phyloP scores from a whole-genome alignment of 345 rosid species.

The Adansonia digitata region DNA sequence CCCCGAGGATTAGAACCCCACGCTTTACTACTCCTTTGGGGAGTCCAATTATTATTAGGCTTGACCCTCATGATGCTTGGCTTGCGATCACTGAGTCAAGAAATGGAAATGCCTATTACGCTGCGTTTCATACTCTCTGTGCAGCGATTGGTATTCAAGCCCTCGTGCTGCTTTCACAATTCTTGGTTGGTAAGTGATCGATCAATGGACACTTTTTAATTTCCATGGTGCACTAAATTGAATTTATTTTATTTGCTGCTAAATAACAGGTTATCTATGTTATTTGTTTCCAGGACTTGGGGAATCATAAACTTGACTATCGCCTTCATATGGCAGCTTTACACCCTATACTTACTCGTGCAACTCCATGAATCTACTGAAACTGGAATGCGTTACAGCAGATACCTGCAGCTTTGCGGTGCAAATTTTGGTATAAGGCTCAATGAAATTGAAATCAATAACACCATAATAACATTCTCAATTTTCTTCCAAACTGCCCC shows the following conservation, averaged over 20 bases:
- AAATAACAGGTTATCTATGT: not conserved
- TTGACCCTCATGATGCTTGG: slow-evolving; percentile 77
- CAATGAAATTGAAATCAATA: not conserved
- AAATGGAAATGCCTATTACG: slow-evolving; percentile 69
- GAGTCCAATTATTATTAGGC: slow-evolving; percentile 51
- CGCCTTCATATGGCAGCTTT: slow-evolving; percentile 74
- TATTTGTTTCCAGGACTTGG: slow-evolving; percentile 47
- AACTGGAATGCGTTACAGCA: slow-evolving; percentile 52
- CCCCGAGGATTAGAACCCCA: slow-evolving; percentile 52
- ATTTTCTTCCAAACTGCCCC: not conserved
- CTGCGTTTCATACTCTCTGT: slow-evolving; percentile 78
- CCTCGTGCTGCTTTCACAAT: slow-evolving; percentile 68
- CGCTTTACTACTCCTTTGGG: slow-evolving; percentile 58
- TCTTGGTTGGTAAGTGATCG: slow-evolving; percentile 65
- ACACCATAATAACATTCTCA: not conserved
- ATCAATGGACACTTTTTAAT: not conserved
- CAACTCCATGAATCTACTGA: slow-evolving; percentile 70
- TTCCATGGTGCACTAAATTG: not conserved
- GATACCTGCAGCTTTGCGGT: slow-evolving; percentile 57
- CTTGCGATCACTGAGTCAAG: slow-evolving; percentile 87
- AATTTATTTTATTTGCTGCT: not conserved
- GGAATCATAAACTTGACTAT: slow-evolving; percentile 49
- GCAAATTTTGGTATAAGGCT: slow-evolving; percentile 77
- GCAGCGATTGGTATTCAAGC: slow-evolving; percentile 82
- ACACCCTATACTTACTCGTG: slow-evolving; percentile 60